Base-by-base conservation (phyloP, 164 flowering plant species). In the Piper betle region DNA sequence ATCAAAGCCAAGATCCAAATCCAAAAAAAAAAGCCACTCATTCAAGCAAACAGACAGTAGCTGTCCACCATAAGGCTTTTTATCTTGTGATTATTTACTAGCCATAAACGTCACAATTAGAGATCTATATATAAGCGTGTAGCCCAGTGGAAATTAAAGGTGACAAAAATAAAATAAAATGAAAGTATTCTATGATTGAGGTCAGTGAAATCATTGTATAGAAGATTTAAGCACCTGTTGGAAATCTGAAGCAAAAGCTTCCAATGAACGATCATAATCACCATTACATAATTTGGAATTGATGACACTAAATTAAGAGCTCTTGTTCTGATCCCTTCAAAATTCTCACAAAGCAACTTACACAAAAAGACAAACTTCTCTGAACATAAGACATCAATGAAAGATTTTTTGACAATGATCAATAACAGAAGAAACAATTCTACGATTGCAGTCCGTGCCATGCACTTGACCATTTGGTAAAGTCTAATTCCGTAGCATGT, bases 271-370 rank as follows among this genome's bases (percentile, higher is more conserved):
- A 67, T 78, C 92, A 74, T 91, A 91, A 41, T 73, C 72, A 62
- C 86, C 87, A 38, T 81, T 82, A 74, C 72, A 78, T 78, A 88
- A 78, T 78, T 83, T 80, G 40, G 77, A 73, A 70, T 81, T 62
- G 63, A 91, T 78, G 40, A 69, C 53, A 66, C 64, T 69, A 54
- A 73, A 67, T 82, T 80, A 53, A 84, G 61, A 62, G 86, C 37
- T 39, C 59, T 85, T 61, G 72, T 64, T 68, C 80, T 91, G 66
- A 75, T 64, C 50, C 85, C 94, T 64, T 75, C 74, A 63, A 91
- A 85, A 72, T 81, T 86, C 69, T 80, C 82, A 52, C 65, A 68
- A 19, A 91, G 79, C 57, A 86, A 69, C 68, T 80, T 81, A 67
- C 88, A 84, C 25, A 91, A 60, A 19, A 72, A 73, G 18, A 75